These are phyloP conservation scores for Saccharomyces jurei DNA, from an alignment of 805 yeast genomes.

Conservation along the genomic window DNA sequence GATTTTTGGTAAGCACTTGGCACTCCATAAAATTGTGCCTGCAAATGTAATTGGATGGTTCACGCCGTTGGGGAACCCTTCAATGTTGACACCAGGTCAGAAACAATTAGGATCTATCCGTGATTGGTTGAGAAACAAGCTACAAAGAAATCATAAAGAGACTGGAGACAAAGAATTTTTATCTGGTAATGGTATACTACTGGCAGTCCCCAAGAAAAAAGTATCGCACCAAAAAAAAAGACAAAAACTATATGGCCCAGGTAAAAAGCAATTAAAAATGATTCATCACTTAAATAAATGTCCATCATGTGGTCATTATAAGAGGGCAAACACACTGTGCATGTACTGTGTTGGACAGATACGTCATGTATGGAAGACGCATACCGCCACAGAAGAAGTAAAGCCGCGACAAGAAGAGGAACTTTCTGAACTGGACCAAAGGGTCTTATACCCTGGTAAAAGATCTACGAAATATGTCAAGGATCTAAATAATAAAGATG, in stretches of 20 bases:
- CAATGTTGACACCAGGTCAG: conserved; percentile 4
- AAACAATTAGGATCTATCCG: not conserved
- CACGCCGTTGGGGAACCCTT: conserved; percentile 4
- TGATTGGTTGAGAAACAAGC: not conserved
- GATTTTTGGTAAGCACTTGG: not conserved
- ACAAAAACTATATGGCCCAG: conserved; percentile 74
- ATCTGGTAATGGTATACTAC: conserved; percentile 62
- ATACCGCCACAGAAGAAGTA: conserved; percentile 21
- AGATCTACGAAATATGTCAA: conserved; percentile 39
- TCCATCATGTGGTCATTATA: conserved; percentile 91
- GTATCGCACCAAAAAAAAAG: conserved; percentile 81
- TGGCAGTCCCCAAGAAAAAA: conserved; percentile 93
- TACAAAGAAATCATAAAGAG: not conserved
- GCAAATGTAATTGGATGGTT: conserved; percentile 2
- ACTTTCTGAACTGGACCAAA: conserved; percentile 50
- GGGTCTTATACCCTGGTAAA: conserved; percentile 69
- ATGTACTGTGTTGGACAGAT: conserved; percentile 87
- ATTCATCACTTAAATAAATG: conserved; percentile 76
- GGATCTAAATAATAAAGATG: conserved; percentile 43
- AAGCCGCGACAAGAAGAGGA: conserved; percentile 28
- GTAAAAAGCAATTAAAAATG: conserved; percentile 69
- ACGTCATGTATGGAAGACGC: conserved; percentile 58
- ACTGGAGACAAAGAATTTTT: conserved; percentile 27
- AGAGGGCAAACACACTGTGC: conserved; percentile 84
- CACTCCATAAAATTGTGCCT: not conserved